Evolutionary conservation across 495 filamentous ascomycete genomes (phyloP).

Genomic region (Tirmania nivea): DNA sequence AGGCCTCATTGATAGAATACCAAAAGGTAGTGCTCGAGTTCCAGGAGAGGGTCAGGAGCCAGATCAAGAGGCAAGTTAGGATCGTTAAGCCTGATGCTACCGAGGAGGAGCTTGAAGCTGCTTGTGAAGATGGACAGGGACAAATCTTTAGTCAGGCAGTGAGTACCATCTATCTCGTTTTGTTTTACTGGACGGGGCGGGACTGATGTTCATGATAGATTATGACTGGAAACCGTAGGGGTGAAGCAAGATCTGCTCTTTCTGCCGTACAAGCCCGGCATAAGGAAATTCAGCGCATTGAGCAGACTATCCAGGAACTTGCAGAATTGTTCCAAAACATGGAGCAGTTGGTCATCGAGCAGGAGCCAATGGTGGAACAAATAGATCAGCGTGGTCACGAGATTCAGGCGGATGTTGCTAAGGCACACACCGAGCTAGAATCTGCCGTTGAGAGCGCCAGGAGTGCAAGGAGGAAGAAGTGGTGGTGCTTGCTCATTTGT

Average conservation of each 20-base stretch:
- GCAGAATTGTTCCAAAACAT: conserved; percentile 67
- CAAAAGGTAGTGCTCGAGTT: conserved; percentile 55
- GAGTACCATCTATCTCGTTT: conserved; percentile 20
- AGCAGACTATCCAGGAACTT: conserved; percentile 66
- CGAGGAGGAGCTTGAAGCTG: conserved; percentile 57
- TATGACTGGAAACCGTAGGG: conserved; percentile 45
- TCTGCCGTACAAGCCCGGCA: conserved; percentile 63
- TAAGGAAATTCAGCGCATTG: conserved; percentile 75
- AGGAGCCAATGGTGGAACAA: conserved; percentile 50
- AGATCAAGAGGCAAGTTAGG: conserved; percentile 69
- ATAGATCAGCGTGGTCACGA: conserved; percentile 71
- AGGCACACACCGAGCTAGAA: conserved; percentile 59
- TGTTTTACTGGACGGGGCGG: conserved; percentile 4
- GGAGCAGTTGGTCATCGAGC: conserved; percentile 58
- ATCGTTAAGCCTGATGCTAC: conserved; percentile 72
- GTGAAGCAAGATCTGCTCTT: conserved; percentile 56
- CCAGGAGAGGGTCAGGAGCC: conserved; percentile 52
- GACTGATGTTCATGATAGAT: conserved; percentile 20
- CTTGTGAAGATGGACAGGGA: conserved; percentile 44
- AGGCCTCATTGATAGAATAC: conserved; percentile 57
- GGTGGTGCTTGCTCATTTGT: conserved; percentile 71
- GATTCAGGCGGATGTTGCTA: conserved; percentile 50
- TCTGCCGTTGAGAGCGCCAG: conserved; percentile 60
- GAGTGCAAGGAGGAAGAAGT: conserved; percentile 80
- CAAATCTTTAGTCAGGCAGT: conserved; percentile 66